Evolutionary conservation across 2,329 filamentous ascomycete species (phyloP).

Genomic region (Aspergillus sp.): DNA sequence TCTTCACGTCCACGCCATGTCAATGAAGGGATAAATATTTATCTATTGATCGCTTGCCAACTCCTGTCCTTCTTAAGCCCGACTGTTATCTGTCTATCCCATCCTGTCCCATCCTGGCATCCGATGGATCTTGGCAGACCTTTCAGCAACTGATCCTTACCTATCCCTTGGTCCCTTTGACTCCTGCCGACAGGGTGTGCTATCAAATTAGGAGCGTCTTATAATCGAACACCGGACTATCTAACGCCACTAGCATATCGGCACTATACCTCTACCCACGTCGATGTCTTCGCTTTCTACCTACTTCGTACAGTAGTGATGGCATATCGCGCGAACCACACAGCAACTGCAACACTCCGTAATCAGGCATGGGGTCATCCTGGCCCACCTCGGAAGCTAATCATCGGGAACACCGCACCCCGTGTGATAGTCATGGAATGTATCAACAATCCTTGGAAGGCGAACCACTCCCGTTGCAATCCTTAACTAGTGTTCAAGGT

Average conservation of each 20-base stretch:
- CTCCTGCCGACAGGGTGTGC: neutral
- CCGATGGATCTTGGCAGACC: neutral
- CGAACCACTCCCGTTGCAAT: neutral
- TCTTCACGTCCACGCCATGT: neutral
- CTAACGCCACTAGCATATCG: neutral
- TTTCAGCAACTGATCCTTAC: neutral
- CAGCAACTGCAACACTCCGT: neutral
- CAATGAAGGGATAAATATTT: neutral
- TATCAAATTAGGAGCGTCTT: neutral
- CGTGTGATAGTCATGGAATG: neutral
- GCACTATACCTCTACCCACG: neutral
- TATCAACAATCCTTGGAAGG: neutral
- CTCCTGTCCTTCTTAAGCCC: neutral
- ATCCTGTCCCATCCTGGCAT: neutral
- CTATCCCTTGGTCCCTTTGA: neutral
- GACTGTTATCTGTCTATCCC: neutral
- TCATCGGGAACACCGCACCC: neutral
- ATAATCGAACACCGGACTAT: neutral
- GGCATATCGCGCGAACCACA: neutral
- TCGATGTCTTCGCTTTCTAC: neutral
- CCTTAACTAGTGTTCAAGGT: neutral
- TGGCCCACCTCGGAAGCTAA: slow-evolving; percentile 14
- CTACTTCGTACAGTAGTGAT: neutral
- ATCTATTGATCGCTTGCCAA: neutral
- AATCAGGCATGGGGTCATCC: neutral